phyloP scores from a whole-genome alignment of 2,329 filamentous ascomycete species.

The Juglanconis sp. region DNA sequence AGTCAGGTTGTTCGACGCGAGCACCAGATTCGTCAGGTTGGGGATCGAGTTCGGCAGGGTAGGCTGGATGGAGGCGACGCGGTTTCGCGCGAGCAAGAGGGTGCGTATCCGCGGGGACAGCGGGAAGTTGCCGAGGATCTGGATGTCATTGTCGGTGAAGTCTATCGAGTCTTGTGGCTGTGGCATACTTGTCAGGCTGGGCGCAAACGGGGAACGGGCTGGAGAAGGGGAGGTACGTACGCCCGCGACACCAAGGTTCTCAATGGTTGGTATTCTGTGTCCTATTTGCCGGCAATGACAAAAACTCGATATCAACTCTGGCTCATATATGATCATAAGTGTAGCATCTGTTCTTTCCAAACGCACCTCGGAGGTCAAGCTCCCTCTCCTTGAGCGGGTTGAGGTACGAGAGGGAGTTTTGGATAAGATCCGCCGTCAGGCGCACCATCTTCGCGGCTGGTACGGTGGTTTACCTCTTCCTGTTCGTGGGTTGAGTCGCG shows the following conservation, averaged over 20 bases:
- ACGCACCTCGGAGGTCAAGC: slow-evolving; percentile 98
- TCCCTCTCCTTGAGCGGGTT: slow-evolving; percentile 98
- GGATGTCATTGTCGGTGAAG: slow-evolving; percentile 97
- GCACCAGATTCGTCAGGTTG: slow-evolving; percentile 75
- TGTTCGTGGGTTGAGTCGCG: not conserved
- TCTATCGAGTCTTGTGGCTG: slow-evolving; percentile 96
- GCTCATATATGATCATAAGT: slow-evolving; percentile 60
- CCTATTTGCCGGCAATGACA: slow-evolving; percentile 64
- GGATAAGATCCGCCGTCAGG: slow-evolving; percentile 92
- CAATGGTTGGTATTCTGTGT: slow-evolving; percentile 95
- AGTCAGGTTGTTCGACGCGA: slow-evolving; percentile 76
- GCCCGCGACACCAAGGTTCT: slow-evolving; percentile 93
- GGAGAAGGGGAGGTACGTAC: slow-evolving; percentile 50
- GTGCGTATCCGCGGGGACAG: slow-evolving; percentile 84
- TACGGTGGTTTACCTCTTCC: slow-evolving; percentile 18
- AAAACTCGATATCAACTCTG: slow-evolving; percentile 73
- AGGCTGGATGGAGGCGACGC: slow-evolving; percentile 77
- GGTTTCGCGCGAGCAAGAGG: slow-evolving; percentile 85
- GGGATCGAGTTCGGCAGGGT: slow-evolving; percentile 73
- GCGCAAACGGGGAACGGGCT: not conserved
- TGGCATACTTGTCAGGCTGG: not conserved
- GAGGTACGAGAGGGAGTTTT: slow-evolving; percentile 93
- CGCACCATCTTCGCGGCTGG: slow-evolving; percentile 61
- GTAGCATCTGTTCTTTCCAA: slow-evolving; percentile 95
- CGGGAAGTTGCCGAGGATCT: slow-evolving; percentile 85